Evolutionary conservation across 805 yeast species (phyloP).

Genomic region (Starmerella vitae): DNA sequence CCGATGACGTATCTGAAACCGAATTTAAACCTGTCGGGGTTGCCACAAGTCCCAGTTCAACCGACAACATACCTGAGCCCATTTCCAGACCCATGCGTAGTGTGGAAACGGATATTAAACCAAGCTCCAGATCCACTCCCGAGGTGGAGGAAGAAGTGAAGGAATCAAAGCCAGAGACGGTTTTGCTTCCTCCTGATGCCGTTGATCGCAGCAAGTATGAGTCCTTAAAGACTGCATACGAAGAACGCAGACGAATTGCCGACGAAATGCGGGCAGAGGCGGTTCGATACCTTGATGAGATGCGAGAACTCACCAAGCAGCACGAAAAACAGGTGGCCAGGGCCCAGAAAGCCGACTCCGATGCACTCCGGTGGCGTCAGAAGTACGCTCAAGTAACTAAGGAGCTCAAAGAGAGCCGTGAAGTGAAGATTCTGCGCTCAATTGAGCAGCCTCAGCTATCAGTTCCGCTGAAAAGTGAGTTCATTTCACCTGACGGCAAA

Average conservation of each 20-base stretch:
- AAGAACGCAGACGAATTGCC: conserved; percentile 7
- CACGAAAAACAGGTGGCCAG: conserved; percentile 21
- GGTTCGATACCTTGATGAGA: conserved; percentile 26
- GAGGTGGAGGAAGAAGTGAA: no score
- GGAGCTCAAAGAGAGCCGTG: conserved; percentile 21
- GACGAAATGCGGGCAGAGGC: conserved; percentile 31
- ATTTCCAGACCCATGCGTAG: no score
- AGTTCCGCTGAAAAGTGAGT: conserved; percentile 1
- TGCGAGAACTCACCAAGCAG: conserved; percentile 28
- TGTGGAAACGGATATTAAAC: no score
- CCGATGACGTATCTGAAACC: no score
- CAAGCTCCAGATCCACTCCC: no score
- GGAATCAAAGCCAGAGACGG: no score
- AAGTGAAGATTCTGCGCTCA: not conserved
- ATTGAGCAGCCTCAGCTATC: conserved; percentile 6
- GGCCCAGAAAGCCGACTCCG: conserved; percentile 24
- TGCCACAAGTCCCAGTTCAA: no score
- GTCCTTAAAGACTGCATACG: no score
- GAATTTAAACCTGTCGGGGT: no score
- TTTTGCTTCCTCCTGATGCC: no score
- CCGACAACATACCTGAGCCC: no score
- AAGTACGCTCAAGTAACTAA: conserved; percentile 24
- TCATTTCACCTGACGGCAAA: conserved; percentile 20
- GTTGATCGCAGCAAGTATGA: no score
- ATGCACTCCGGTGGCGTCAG: conserved; percentile 28